These are phyloP conservation scores for Cyclotella baltica DNA, from an alignment of 108 stramenopile species.

Conservation along the genomic window DNA sequence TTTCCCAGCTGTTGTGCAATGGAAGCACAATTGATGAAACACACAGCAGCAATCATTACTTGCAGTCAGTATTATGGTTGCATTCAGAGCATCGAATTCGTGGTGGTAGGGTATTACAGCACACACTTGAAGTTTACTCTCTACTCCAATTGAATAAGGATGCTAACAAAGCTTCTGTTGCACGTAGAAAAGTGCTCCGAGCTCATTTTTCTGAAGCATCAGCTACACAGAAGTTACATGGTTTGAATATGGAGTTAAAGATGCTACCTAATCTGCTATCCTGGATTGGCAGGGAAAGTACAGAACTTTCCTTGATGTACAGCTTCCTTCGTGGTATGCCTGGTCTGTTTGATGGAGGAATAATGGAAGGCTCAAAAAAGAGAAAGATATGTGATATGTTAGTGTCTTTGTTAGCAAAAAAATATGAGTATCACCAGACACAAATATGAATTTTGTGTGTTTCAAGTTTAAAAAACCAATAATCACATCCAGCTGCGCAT, in stretches of 20 bases:
- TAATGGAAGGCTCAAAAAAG: not conserved
- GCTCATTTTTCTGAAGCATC: not conserved
- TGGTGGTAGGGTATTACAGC: too few relatives aligned
- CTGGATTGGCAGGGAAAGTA: slow-evolving; percentile 1
- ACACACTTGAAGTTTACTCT: not conserved
- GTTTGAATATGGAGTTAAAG: not conserved
- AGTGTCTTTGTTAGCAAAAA: too few relatives aligned
- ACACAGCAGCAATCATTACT: not conserved
- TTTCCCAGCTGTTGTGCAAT: not conserved
- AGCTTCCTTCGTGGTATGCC: not conserved
- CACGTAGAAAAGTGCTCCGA: not conserved
- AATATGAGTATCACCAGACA: too few relatives aligned
- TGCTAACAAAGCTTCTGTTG: not conserved
- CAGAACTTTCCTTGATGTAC: slow-evolving; percentile 2
- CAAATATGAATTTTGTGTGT: too few relatives aligned
- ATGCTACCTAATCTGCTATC: not conserved
- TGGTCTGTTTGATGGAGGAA: not conserved
- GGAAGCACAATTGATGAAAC: not conserved
- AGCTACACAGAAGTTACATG: not conserved
- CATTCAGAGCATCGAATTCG: too few relatives aligned
- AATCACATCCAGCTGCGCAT: too few relatives aligned
- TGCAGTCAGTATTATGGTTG: too few relatives aligned
- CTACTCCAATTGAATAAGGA: not conserved
- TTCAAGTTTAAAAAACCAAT: too few relatives aligned
- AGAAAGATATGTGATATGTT: not conserved